These are phyloP conservation scores for Medicago ruthenica DNA, from an alignment of 306 rosid species.

Conservation along the genomic window DNA sequence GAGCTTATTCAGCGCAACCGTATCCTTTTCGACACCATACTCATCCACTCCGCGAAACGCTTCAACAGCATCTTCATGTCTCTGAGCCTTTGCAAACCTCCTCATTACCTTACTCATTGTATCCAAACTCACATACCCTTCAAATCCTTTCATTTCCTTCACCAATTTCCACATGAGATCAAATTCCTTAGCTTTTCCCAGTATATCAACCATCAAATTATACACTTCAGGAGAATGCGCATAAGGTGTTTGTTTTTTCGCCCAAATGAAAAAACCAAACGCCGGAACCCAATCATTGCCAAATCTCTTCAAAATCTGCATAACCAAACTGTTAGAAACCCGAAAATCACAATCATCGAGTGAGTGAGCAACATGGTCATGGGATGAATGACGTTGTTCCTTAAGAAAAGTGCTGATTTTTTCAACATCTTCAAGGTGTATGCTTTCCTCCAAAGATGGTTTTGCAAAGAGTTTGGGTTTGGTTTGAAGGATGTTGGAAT, in stretches of 20 bases:
- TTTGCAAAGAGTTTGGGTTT: slow-evolving; percentile 26
- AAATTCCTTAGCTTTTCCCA: slow-evolving; percentile 62
- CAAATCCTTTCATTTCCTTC: slow-evolving; percentile 60
- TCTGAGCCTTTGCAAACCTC: slow-evolving; percentile 61
- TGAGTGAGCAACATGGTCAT: slow-evolving; percentile 54
- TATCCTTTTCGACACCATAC: slow-evolving; percentile 61
- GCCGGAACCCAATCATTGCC: slow-evolving; percentile 68
- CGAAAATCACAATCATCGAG: slow-evolving; percentile 45
- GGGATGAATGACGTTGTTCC: slow-evolving; percentile 55
- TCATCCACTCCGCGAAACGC: slow-evolving; percentile 56
- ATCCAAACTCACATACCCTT: slow-evolving; percentile 56
- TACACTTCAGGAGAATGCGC: slow-evolving; percentile 59
- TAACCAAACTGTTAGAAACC: slow-evolving; percentile 53
- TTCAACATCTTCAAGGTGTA: slow-evolving; percentile 43
- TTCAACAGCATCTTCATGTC: slow-evolving; percentile 61
- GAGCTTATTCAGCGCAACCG: slow-evolving; percentile 56
- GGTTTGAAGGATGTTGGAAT: slow-evolving; percentile 42
- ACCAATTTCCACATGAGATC: slow-evolving; percentile 69
- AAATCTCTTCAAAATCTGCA: slow-evolving; percentile 70
- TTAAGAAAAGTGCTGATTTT: slow-evolving; percentile 56
- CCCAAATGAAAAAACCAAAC: slow-evolving; percentile 78
- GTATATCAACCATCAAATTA: slow-evolving; percentile 65
- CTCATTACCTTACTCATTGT: slow-evolving; percentile 71
- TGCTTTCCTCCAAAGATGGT: slow-evolving; percentile 13
- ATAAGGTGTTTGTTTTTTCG: slow-evolving; percentile 73